Base-by-base conservation (phyloP, 2,329 filamentous ascomycete genomes). In the Pseudocercospora eumusae region DNA sequence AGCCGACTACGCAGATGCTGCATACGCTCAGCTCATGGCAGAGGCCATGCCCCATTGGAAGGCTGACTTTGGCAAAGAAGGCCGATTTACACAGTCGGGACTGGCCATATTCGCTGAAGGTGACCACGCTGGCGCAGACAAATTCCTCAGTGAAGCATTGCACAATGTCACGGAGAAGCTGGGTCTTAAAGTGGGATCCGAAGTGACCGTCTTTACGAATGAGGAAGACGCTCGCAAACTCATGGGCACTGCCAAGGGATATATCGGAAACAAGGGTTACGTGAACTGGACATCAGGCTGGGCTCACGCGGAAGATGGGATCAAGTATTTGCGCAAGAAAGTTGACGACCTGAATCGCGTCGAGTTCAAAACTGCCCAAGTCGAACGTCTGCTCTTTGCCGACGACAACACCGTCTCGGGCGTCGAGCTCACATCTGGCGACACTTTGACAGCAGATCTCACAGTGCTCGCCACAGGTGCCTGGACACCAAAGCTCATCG, bases 381-480 rank as follows among this genome's bases (percentile, higher is more conserved):
- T 81, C 9, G 72, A 73, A 47, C 74, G 75, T 20, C 72, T 82
- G 4, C 58, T 78, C 40, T 80, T 79, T 70, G 65, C 74, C 60
- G 68, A 73, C 15, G 54, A 71, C 68, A 57, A 62, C 13, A 57
- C 59, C 27, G 78, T 85, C n/a, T 80, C 81, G 0, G 90, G 90
- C 33, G 89, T 81, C 21, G 80, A 77, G n/a, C 76, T 90, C 10
- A 69, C 71, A 1, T 77, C 84, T 64, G 82, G 81, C 1, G 75
- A 75, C 6, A 77, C 73, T 9, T 66, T 91, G 6, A 78, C 76
- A 3, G 90, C 89, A 1, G 89, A 91, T 62, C 81, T 96, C 7
- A 88, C 90, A 33, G 81, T 97, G 59, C 82, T 96, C 2, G 92
- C 93, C 0, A 87, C 92, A 0, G 93, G 93, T 15, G 92, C 93